phyloP scores from a whole-genome alignment of 2,329 filamentous ascomycete species.

The Botrytis tulipae region DNA sequence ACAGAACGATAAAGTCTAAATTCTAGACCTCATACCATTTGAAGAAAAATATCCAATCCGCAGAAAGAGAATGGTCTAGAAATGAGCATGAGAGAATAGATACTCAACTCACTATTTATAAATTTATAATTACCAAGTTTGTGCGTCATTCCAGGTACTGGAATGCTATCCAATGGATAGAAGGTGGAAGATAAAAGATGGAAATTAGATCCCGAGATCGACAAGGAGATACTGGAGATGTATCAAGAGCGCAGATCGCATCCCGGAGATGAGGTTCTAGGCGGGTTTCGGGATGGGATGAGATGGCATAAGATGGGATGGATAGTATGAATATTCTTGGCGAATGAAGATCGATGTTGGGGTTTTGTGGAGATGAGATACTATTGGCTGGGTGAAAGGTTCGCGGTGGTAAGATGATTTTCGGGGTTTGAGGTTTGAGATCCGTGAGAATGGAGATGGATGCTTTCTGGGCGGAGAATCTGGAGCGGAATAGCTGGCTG shows the following conservation, averaged over 20 bases:
- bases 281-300: no score
- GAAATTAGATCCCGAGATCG: not conserved
- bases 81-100: not conserved
- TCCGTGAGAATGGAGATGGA: not conserved
- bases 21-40: not conserved
- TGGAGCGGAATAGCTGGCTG: not conserved
- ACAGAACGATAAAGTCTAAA: no score
- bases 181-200: not conserved
- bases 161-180: not conserved
- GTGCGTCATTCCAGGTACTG: not conserved
- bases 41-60: not conserved
- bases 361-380: rapidly evolving
- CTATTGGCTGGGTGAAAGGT: not conserved
- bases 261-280: not conserved
- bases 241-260: not conserved
- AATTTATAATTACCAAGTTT: no score
- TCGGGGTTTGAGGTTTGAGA: not conserved
- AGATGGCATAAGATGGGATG: no score
- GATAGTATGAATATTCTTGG: not conserved
- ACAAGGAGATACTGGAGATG: not conserved
- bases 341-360: not conserved
- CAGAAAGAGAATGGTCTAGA: not conserved
- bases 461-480: not conserved
- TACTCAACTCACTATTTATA: no score
- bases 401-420: not conserved